Evolutionary conservation across 2,329 filamentous ascomycete genomes (phyloP), one percentile per base, ranked within the genome.

Genomic region (Fusarium tjaetaba): DNA sequence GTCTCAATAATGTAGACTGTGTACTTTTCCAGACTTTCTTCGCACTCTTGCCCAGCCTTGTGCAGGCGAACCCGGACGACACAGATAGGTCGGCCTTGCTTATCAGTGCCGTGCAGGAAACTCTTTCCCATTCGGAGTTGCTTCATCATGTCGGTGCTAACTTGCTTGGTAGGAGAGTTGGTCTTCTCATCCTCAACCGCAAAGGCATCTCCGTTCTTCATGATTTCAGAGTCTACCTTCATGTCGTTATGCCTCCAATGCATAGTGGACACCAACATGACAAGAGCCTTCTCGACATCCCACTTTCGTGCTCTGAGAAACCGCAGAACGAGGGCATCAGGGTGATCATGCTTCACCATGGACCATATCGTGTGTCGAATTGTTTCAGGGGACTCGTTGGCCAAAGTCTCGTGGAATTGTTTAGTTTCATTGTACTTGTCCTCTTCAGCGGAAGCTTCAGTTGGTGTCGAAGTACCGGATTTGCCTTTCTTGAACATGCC

Each of bases 1-100:
- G 95, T 97, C 85, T 99, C 96, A 77, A 99, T 99, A 41, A 95
- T 88, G 81, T 94, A 97, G 39, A 99, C 94, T 1, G 96, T 99
- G 81, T 93, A 98, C 76, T 92, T 89, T 82, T 99, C 96, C 69
- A 98, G 82, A 78, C 91, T 92, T 80, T 93, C 89, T 79, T 95
- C 93, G 49, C 88, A 92, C 83, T 98, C 94, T 75, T 97, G 94
- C 30, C 92, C 93, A 61, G 91, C 90, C 77, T 88, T 92, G 81
- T 99, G 96, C 76, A 98, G 82, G 51, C 94, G 89, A 45, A 94
- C 95, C 66, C 94, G 88, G 36, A 98, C 94, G 75, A 95, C 88
- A 81, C 95, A 97, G 78, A 98, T 92, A 1, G 96, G 96, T 67
- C 96, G 88, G 13, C 94, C 95, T 53, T 90, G 86, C 80, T 93